Evolutionary conservation across 805 yeast genomes (phyloP), one percentile per base, ranked within the genome.

Genomic region (Kuraishia hungarica): DNA sequence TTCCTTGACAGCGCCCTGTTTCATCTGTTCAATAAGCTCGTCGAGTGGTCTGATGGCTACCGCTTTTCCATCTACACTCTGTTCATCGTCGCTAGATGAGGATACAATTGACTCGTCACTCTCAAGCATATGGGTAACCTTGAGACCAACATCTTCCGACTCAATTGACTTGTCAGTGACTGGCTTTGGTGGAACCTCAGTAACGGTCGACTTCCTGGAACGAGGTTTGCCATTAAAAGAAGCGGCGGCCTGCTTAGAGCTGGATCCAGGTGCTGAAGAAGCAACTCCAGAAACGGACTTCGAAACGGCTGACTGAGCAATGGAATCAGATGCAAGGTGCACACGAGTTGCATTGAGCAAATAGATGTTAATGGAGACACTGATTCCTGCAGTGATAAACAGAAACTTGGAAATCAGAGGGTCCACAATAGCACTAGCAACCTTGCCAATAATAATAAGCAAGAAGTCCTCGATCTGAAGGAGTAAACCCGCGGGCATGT

Each of bases 331-430:
- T 55, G 69, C 65, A 50, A 67, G 75, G 61, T 86, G 88, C 54
- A 78, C 76, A 68, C 88, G 80, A n/a, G 96, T 87, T 56, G 89
- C 94, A 64, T 90, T 89, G 67, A 93, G 79, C 61, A 94, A 77
- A 69, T 92, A 93, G 53, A 87, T 83, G 67, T 94, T 94, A 59
- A 89, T 83, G 5, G 87, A 83, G 55, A 89, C 80, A 60, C 96
- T 87, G 59, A 89, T 72, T 24, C 87, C 83, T 57, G 92, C 82
- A 11, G 83, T 83, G 58, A 87, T 76, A 50, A 92, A 79, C 53
- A 91, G 75, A 59, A 84, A 80, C 67, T 92, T 92, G 58, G 94
- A 84, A 60, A 91, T 80, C 58, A 89, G 73, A 54, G 85, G 87
- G 68, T 92, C 97, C 62, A 87, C 81, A 55, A 92, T 86, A 20